Conservation (phyloP, 257 asterid genomes). For the Nicotiana undulata region DNA sequence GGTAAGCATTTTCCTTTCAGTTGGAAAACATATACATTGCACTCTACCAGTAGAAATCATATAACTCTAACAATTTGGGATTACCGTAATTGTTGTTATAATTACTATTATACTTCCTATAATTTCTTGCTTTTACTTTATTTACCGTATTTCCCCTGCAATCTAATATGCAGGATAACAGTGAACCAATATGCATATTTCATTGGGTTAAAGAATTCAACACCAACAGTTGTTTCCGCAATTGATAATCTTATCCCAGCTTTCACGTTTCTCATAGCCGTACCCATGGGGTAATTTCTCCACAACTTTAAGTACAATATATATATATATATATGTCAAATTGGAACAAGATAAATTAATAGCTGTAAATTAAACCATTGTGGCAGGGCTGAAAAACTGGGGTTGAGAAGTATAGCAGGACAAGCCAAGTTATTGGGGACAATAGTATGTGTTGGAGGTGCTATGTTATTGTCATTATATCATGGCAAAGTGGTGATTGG, state of each 20-base stretch:
- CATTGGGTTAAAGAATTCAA: conserved; percentile 70
- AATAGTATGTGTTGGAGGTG: conserved; percentile 64
- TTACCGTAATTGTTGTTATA: neutral
- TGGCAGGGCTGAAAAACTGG: conserved; percentile 48
- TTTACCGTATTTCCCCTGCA: neutral
- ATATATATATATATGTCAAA: too few species aligned
- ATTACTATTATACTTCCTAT: neutral
- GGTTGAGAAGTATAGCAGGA: conserved; percentile 51
- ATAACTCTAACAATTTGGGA: neutral
- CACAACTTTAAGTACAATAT: neutral
- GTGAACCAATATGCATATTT: conserved; percentile 70
- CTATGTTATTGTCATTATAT: conserved; percentile 60
- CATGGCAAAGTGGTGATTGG: conserved; percentile 50
- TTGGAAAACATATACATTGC: neutral
- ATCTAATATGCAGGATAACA: conserved; percentile 46
- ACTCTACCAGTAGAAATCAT: neutral
- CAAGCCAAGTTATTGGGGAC: conserved; percentile 72
- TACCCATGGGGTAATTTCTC: conserved; percentile 54
- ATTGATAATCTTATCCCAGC: conserved; percentile 71
- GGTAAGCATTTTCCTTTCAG: conserved; percentile 32
- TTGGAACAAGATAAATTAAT: neutral
- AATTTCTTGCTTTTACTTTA: neutral
- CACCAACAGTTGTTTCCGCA: conserved; percentile 89
- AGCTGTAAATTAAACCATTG: too few species aligned
- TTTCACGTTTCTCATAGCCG: conserved; percentile 64